Percentiles rank a stretch among this genome's conserved stretches.
phyloP scores from a whole-genome alignment of 2,329 filamentous ascomycete genomes.

The Exutisphaerella laricina region DNA sequence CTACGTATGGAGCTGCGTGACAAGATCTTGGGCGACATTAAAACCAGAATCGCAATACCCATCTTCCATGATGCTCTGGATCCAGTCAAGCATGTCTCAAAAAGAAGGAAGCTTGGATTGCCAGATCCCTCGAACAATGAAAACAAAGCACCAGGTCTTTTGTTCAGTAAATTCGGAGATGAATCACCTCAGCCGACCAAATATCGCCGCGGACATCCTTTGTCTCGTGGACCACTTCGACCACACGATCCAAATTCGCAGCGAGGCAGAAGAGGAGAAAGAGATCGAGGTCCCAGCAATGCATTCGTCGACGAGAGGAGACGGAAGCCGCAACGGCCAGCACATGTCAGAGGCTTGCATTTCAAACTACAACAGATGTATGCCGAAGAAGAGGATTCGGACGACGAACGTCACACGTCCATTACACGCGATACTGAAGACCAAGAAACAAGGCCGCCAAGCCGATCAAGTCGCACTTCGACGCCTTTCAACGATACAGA shows the following conservation, averaged over 20 bases:
- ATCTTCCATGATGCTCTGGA: constrained; percentile 76
- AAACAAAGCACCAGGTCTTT: constrained; percentile 46
- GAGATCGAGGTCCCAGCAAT: constrained; percentile 36
- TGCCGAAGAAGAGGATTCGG: constrained; percentile 74
- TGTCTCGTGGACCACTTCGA: constrained; percentile 36
- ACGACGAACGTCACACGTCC: constrained; percentile 64
- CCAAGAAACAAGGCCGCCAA: constrained; percentile 73
- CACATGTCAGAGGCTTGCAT: constrained; percentile 71
- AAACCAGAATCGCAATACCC: constrained; percentile 77
- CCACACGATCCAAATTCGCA: constrained; percentile 41
- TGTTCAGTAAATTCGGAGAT: constrained; percentile 50
- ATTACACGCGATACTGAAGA: constrained; percentile 75
- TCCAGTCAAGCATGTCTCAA: constrained; percentile 72
- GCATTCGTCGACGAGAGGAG: constrained; percentile 55
- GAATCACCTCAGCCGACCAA: constrained; percentile 61
- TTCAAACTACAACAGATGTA: constrained; percentile 69
- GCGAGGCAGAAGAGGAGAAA: constrained; percentile 32
- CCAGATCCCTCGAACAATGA: constrained; percentile 57
- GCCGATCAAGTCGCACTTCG: constrained; percentile 55
- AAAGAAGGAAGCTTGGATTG: constrained; percentile 72
- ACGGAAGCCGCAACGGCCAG: constrained; percentile 52
- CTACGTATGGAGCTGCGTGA: constrained; percentile 76
- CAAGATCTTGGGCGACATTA: constrained; percentile 83
- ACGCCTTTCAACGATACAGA: constrained; percentile 48
- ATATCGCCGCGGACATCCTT: constrained; percentile 38